These are phyloP conservation scores for Penicillium tannophilum DNA, from an alignment of 495 filamentous ascomycete species.

Conservation along the genomic window DNA sequence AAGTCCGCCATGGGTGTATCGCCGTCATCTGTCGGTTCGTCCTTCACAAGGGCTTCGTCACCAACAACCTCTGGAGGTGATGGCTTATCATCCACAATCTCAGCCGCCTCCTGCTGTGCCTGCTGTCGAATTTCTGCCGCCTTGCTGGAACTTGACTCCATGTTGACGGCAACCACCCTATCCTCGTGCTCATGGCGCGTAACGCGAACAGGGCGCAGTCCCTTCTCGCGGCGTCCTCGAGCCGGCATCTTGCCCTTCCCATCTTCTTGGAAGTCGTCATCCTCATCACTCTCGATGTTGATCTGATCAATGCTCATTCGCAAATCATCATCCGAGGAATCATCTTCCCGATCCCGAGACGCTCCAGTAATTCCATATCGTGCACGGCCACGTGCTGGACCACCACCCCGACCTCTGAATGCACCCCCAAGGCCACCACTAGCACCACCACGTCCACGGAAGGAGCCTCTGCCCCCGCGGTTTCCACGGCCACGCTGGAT, in stretches of 20 bases:
- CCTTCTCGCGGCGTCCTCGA: slow-evolving; percentile 26
- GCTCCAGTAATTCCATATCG: background rate
- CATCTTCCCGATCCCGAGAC: slow-evolving; percentile 19
- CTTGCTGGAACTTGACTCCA: slow-evolving; percentile 52
- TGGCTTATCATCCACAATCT: slow-evolving; percentile 30
- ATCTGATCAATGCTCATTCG: slow-evolving; percentile 55
- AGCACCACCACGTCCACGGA: slow-evolving; percentile 38
- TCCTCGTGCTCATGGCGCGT: slow-evolving; percentile 56
- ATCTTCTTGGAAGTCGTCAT: slow-evolving; percentile 20
- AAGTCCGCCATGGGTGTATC: slow-evolving; percentile 43
- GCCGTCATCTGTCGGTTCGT: slow-evolving; percentile 46
- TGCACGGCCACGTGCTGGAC: background rate
- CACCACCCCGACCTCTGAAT: slow-evolving; percentile 4
- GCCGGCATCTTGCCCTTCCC: slow-evolving; percentile 44
- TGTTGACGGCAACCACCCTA: slow-evolving; percentile 50
- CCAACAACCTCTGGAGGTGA: slow-evolving; percentile 20
- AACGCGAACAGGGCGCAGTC: slow-evolving; percentile 50
- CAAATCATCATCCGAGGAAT: slow-evolving; percentile 49
- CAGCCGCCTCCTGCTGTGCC: slow-evolving; percentile 37
- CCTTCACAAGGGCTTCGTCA: slow-evolving; percentile 39
- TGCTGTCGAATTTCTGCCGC: slow-evolving; percentile 44
- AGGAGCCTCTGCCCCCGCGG: slow-evolving; percentile 28
- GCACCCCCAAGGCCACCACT: slow-evolving; percentile 19
- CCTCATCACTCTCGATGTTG: slow-evolving; percentile 48
- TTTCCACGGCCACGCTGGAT: slow-evolving; percentile 42